These are phyloP conservation scores for Pogostemon cablin DNA, from an alignment of 257 asterid genomes.

Conservation along the genomic window DNA sequence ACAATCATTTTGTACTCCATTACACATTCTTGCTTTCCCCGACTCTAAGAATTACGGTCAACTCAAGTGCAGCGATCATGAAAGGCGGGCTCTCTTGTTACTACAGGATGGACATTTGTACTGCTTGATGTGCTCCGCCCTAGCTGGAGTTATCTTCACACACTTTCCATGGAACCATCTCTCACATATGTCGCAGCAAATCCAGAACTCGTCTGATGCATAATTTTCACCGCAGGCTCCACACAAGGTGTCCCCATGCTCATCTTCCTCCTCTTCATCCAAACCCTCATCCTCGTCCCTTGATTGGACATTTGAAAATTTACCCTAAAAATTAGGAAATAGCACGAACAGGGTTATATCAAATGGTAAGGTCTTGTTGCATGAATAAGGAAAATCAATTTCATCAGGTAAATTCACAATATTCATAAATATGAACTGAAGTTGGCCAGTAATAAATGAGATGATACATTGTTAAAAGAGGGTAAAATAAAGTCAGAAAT, in stretches of 20 bases:
- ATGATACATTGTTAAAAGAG: neutral
- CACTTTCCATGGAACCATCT: conserved; percentile 91
- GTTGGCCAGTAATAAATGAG: neutral
- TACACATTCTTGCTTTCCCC: conserved; percentile 27
- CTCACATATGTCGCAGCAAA: conserved; percentile 76
- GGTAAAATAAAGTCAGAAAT: neutral
- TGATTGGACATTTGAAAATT: conserved; percentile 41
- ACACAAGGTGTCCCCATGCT: conserved; percentile 68
- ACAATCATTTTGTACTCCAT: conserved; percentile 18
- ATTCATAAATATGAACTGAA: neutral
- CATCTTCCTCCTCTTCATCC: conserved; percentile 60
- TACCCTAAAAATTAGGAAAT: conserved; percentile 41
- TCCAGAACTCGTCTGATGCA: conserved; percentile 74
- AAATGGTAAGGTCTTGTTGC: neutral
- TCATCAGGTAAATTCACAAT: neutral
- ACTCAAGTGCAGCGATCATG: conserved; percentile 25
- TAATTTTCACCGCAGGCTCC: conserved; percentile 79
- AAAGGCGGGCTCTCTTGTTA: conserved; percentile 68
- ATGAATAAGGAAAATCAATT: neutral
- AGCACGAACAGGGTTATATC: neutral
- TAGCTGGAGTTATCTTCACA: conserved; percentile 82
- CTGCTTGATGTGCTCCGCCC: conserved; percentile 82
- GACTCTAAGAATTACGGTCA: conserved; percentile 6
- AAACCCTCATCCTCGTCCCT: conserved; percentile 55
- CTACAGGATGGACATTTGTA: conserved; percentile 86